phyloP scores from a whole-genome alignment of 2,329 filamentous ascomycete species.

The Ambrosiella beaveri region DNA sequence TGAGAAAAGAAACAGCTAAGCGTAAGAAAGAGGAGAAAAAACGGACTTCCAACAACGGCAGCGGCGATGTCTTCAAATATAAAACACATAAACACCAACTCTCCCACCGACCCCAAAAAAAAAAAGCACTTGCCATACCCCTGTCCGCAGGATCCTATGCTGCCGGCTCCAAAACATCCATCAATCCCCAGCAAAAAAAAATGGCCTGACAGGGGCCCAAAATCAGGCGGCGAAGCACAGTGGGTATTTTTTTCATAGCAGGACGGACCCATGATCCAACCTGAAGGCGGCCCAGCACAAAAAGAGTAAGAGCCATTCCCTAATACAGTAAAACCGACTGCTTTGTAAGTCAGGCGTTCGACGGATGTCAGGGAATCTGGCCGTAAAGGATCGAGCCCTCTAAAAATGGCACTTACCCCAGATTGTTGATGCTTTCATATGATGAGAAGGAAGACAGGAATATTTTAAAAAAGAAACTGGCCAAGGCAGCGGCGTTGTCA shows the following conservation, averaged over 20 bases:
- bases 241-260: too few relatives aligned
- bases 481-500: background rate
- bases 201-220: background rate
- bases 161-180: background rate
- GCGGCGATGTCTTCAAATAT: background rate
- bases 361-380: background rate
- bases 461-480: background rate
- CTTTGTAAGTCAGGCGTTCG: background rate
- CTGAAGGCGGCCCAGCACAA: background rate
- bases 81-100: background rate
- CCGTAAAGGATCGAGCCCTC: background rate
- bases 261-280: background rate
- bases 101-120: too few relatives aligned
- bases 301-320: background rate
- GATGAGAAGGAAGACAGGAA: background rate
- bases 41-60: background rate
- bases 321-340: background rate
- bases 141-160: background rate
- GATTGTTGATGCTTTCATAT: background rate
- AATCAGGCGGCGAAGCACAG: too few relatives aligned
- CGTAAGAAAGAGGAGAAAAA: background rate
- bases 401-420: conserved; percentile 12
- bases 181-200: too few relatives aligned
- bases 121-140: too few relatives aligned
- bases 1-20: background rate